Base-by-base conservation (phyloP, 768 basidiomycete species). In the Mrakia blollopis region DNA sequence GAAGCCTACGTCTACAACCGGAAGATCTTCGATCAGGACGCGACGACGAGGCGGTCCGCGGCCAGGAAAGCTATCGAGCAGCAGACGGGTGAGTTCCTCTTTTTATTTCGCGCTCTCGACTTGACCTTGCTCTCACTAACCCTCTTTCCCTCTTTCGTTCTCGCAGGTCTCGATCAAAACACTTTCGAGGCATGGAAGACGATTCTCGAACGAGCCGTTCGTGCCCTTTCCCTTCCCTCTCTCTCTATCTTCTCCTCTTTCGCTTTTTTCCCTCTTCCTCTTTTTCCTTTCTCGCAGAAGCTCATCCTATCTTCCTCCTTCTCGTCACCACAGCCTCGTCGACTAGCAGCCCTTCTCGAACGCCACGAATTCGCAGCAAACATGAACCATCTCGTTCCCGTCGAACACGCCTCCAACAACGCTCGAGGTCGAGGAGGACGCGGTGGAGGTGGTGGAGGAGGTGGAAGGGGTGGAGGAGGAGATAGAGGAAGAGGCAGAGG, bases 181-280 rank as follows among this genome's bases (percentile, higher is more conserved):
- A 94, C 96, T 81, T 89, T 97, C 37, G 94, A 97, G 83, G 94
- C 94, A 0, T 97, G 94, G 94, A 88, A 84, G 75, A 89, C 92
- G 74, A 93, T 96, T 91, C 83, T 97, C 76, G 95, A 98, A 76
- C 85, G 91, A 80, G 90, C 95, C 81, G 94, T 96, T 80, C 78
- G 91, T 86, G 2, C 32, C 63, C 21, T n/a, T 32, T 21, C 44
- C 47, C 7, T 21, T 54, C 11, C 13, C 50, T 30, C 47, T 63
- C 37, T 79, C 1, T 74, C 44, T 50, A 18, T 47, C 44, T 47
- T 14, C 44, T 16, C 44, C 9, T 18, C 39, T 44, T 10, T 63
- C 73, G 3, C 32, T 23, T 47, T 47, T n/a, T n/a, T 41, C 21
- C 39, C 16, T 61, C 37, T 74, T 28, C 41, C 2, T 65, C 63